Evolutionary conservation across 2,329 filamentous ascomycete genomes (phyloP), one percentile per base, ranked within the genome.

Genomic region (Chrysosporium keratinophilum): DNA sequence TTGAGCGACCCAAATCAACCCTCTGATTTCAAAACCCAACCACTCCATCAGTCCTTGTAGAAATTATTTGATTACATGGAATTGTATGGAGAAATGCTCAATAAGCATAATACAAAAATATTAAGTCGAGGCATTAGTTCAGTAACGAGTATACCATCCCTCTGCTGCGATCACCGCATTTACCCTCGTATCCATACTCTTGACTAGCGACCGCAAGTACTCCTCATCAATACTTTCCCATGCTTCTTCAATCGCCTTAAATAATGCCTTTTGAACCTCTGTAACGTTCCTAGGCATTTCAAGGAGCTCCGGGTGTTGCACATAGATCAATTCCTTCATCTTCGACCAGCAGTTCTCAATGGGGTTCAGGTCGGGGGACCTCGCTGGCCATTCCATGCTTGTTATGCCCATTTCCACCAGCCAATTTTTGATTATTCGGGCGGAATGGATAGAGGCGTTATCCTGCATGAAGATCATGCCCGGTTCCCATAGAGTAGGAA

Each of bases 321-420:
- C 15, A 52, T 52, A 52, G 40, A 52, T 40, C 20, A 35, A 33
- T 37, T 34, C n/a, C 39, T 64, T 63, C 20, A 64, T 47, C 52
- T 44, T 60, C 11, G 56, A 51, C 61, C 53, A 64, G 19, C 45
- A 47, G 52, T 57, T 58, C 42, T 64, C 59, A 54, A 61, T 62
- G 31, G 57, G 43, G 45, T 59, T 62, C 3, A 64, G 52, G 50
- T 64, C 59, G 48, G 61, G 59, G 6, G 58, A 62, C 50, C 62
- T 60, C n/a, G 35, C 23, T 1, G 57, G 57, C 54, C 55, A 62
- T 17, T 55, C 15, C 19, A 58, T n/a, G 5, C 15, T 44, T 44
- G 20, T 44, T 44, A 44, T 44, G 15, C 20, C n/a, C n/a, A n/a
- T n/a, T n/a, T n/a, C n/a, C n/a, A n/a, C n/a, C n/a, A n/a, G n/a